Evolutionary conservation across 2,329 filamentous ascomycete species (phyloP).

Genomic region (Alternaria longipes): DNA sequence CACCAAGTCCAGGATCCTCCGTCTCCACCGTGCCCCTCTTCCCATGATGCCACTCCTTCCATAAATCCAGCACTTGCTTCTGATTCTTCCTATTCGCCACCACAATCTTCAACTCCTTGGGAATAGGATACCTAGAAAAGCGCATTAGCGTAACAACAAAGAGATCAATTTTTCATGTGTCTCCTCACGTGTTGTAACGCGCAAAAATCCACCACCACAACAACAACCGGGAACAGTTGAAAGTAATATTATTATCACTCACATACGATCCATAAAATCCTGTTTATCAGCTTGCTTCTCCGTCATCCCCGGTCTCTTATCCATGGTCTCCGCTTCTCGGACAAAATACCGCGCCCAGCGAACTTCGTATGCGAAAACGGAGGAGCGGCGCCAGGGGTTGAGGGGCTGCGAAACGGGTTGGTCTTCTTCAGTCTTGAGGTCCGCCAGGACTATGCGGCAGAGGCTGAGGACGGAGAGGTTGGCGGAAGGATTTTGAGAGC

Average conservation of each 20-base stretch:
- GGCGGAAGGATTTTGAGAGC: neutral
- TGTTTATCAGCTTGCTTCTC: constrained; percentile 24
- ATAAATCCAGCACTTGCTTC: constrained; percentile 19
- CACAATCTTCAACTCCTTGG: constrained; percentile 20
- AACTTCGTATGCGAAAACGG: constrained; percentile 33
- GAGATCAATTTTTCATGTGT: too few species aligned
- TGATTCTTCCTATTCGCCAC: neutral
- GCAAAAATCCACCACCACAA: too few species aligned
- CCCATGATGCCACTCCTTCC: constrained; percentile 33
- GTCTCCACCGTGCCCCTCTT: constrained; percentile 15
- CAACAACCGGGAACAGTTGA: too few species aligned
- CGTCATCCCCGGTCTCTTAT: constrained; percentile 14
- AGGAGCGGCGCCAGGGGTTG: constrained; percentile 33
- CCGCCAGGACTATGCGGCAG: constrained; percentile 19
- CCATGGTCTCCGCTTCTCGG: constrained; percentile 26
- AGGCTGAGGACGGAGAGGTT: constrained; percentile 12
- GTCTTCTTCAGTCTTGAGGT: constrained; percentile 18
- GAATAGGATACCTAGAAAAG: constrained; percentile 8
- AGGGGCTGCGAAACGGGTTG: constrained; percentile 13
- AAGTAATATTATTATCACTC: neutral
- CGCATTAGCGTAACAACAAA: too few species aligned
- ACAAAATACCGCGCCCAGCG: constrained; percentile 40
- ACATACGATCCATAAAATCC: constrained; percentile 14
- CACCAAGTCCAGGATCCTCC: neutral
- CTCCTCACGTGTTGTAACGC: too few species aligned